Evolutionary conservation across 2,329 filamentous ascomycete genomes (phyloP).

Genomic region (Fusarium sp.): DNA sequence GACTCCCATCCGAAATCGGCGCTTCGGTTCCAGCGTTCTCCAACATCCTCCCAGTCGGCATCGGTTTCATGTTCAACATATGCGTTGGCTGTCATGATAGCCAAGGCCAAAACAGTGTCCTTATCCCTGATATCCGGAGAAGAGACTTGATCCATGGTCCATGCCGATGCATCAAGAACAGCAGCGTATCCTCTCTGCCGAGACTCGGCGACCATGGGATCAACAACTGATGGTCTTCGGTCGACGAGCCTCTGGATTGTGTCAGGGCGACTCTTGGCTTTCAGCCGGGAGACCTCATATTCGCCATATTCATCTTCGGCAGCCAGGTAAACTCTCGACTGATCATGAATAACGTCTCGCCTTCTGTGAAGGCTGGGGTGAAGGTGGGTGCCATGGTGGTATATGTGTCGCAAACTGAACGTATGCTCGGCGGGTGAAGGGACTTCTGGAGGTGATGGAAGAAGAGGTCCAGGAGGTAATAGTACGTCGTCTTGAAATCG

Average conservation of each 20-base stretch:
- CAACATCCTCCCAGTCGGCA: slow-evolving; percentile 86
- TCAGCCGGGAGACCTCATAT: slow-evolving; percentile 66
- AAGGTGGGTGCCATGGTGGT: slow-evolving; percentile 87
- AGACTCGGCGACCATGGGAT: slow-evolving; percentile 81
- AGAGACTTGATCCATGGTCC: slow-evolving; percentile 83
- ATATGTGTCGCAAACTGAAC: slow-evolving; percentile 86
- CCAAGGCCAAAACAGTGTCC: slow-evolving; percentile 84
- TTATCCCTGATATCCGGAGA: slow-evolving; percentile 89
- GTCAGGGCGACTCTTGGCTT: slow-evolving; percentile 72
- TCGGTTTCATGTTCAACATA: slow-evolving; percentile 81
- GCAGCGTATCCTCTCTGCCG: slow-evolving; percentile 76
- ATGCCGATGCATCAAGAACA: slow-evolving; percentile 78
- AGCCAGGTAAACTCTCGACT: slow-evolving; percentile 69
- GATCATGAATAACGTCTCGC: slow-evolving; percentile 74
- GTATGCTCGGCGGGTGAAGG: slow-evolving; percentile 66
- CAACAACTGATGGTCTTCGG: slow-evolving; percentile 79
- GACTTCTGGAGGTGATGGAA: slow-evolving; percentile 59
- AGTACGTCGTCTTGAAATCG: slow-evolving; percentile 59
- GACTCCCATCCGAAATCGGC: slow-evolving; percentile 92
- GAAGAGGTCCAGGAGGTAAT: slow-evolving; percentile 56
- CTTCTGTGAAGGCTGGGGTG: slow-evolving; percentile 83
- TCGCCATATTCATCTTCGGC: slow-evolving; percentile 69
- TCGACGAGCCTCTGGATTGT: slow-evolving; percentile 87
- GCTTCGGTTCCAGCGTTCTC: slow-evolving; percentile 84
- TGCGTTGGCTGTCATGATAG: slow-evolving; percentile 89